Conservation (phyloP, 1,139 yeast genomes). For the Kurtzmaniella quercitrusa region DNA sequence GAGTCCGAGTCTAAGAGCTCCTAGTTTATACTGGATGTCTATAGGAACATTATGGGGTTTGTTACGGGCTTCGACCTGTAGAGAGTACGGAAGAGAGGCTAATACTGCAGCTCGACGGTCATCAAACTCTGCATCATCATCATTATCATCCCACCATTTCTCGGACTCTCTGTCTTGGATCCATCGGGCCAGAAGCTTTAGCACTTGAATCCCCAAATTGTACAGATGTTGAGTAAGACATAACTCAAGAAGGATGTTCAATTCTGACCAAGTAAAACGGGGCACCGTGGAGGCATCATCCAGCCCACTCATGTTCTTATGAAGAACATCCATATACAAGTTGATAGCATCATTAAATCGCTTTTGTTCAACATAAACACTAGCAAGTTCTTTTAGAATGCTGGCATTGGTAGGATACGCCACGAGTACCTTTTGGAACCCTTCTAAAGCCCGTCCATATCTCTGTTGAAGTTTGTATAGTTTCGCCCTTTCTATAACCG, state of each 20-base stretch:
- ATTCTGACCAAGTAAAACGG: conserved; percentile 79
- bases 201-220: conserved; percentile 56
- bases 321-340: conserved; percentile 64
- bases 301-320: conserved; percentile 43
- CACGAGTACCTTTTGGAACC: conserved; percentile 59
- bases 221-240: conserved; percentile 66
- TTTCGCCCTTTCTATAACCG: conserved; percentile 57
- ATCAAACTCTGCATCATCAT: conserved; percentile 81
- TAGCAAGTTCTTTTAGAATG: conserved; percentile 70
- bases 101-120: conserved; percentile 45
- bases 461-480: conserved; percentile 64
- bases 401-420: conserved; percentile 59
- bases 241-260: conserved; percentile 78
- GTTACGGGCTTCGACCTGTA: conserved; percentile 19
- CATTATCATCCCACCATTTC: conserved; percentile 75
- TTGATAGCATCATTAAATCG: conserved; percentile 78
- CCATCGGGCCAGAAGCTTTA: conserved; percentile 79
- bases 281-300: conserved; percentile 30
- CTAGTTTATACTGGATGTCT: conserved; percentile 80
- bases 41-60: conserved; percentile 59
- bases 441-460: conserved; percentile 69
- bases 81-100: conserved; percentile 9
- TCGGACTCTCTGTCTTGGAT: conserved; percentile 69
- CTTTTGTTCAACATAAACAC: conserved; percentile 70
- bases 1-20: conserved; percentile 64